Conservation (phyloP, 2,329 filamentous ascomycete genomes). For the Fusarium tjaetaba region DNA sequence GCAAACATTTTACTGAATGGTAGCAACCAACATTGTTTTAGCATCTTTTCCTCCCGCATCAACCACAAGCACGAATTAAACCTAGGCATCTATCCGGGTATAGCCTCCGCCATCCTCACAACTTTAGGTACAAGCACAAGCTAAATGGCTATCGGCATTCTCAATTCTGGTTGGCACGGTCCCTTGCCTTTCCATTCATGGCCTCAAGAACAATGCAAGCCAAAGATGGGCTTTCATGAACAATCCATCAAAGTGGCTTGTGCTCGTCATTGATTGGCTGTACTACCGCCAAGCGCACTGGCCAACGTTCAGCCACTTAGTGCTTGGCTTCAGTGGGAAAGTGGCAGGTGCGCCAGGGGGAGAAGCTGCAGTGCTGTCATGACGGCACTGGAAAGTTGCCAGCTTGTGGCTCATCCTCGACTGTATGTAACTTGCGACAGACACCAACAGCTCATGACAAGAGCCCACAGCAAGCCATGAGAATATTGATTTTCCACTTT, state of each 20-base stretch:
- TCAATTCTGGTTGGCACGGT: conserved; percentile 17
- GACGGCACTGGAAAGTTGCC: conserved; percentile 38
- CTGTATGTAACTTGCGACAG: conserved; percentile 31
- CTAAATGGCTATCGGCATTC: conserved; percentile 4
- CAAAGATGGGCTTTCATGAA: background rate
- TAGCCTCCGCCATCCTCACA: background rate
- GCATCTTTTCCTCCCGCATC: background rate
- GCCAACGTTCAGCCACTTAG: conserved; percentile 21
- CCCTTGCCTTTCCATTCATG: conserved; percentile 20
- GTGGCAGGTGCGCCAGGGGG: conserved; percentile 4
- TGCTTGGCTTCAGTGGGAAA: background rate
- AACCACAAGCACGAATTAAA: background rate
- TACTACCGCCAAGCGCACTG: conserved; percentile 33
- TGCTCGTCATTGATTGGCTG: conserved; percentile 34
- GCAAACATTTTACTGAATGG: background rate
- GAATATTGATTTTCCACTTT: background rate
- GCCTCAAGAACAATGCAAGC: conserved; percentile 35
- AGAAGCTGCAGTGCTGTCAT: conserved; percentile 26
- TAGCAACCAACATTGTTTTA: background rate
- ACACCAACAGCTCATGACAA: conserved; percentile 29
- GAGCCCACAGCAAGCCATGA: conserved; percentile 3
- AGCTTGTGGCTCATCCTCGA: conserved; percentile 37
- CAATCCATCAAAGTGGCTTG: conserved; percentile 16
- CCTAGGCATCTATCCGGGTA: conserved; percentile 3
- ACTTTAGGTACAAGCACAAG: background rate